Conservation (phyloP, 106 monocot species). For the Vanilla planifolia region DNA sequence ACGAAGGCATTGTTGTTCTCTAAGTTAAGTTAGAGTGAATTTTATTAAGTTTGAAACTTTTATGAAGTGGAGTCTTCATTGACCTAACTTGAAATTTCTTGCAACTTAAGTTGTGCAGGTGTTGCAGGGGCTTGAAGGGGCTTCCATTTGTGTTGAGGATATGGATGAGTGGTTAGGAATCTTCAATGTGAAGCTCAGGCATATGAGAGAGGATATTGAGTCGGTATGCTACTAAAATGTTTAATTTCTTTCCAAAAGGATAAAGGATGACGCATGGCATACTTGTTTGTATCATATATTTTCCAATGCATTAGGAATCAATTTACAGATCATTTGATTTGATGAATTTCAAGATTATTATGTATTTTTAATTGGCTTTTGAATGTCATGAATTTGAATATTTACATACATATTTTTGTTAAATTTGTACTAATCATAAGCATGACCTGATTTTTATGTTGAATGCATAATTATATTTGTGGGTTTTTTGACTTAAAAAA, state of each 20-base stretch:
- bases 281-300: neutral
- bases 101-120: constrained; percentile 40
- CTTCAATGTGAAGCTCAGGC: constrained; percentile 93
- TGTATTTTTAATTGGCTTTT: too few relatives aligned
- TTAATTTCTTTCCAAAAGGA: neutral
- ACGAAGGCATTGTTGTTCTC: too few relatives aligned
- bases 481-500: too few relatives aligned
- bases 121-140: constrained; percentile 66
- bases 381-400: too few relatives aligned
- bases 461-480: too few relatives aligned
- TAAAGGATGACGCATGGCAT: neutral
- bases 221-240: constrained; percentile 45
- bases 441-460: too few relatives aligned
- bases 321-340: too few relatives aligned
- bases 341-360: too few relatives aligned
- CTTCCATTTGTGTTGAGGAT: constrained; percentile 75
- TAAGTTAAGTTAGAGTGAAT: too few relatives aligned
- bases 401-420: too few relatives aligned
- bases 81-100: neutral
- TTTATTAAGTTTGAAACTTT: too few relatives aligned
- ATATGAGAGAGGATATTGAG: constrained; percentile 99
- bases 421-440: too few relatives aligned
- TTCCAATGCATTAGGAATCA: neutral
- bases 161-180: constrained; percentile 97
- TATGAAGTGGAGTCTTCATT: neutral